Percentiles rank a stretch among this genome's conserved stretches.
These are phyloP conservation scores for Cercospora beticola DNA, from an alignment of 2,329 filamentous ascomycete genomes.

Conservation along the genomic window DNA sequence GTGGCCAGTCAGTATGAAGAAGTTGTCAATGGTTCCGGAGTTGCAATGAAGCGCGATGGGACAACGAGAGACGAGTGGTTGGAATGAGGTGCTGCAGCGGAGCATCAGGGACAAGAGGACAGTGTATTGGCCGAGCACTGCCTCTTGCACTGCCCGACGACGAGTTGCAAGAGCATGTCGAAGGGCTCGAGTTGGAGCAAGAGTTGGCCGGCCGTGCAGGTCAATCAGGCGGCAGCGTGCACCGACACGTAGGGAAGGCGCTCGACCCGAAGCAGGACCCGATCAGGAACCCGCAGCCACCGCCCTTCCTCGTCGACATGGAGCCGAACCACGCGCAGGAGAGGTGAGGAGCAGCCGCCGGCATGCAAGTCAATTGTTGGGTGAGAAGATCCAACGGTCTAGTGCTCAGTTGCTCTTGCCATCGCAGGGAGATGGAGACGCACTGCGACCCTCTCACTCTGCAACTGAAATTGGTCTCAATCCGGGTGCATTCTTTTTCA, in stretches of 20 bases:
- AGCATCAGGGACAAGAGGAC: neutral
- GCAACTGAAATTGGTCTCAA: neutral
- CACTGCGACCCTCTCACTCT: neutral
- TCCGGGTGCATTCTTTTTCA: neutral
- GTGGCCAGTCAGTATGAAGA: conserved; percentile 33
- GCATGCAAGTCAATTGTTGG: neutral
- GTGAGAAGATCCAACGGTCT: neutral
- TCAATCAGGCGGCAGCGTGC: neutral
- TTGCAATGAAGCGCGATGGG: conserved; percentile 31
- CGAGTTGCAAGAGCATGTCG: conserved; percentile 16
- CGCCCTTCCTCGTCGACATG: neutral
- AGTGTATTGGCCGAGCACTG: conserved; percentile 18
- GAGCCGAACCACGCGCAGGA: neutral
- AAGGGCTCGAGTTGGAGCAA: conserved; percentile 3
- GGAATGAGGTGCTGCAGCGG: conserved; percentile 23
- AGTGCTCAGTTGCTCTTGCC: neutral
- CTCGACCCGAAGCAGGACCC: neutral
- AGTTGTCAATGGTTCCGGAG: conserved; percentile 35
- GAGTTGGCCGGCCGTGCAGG: conserved; percentile 6
- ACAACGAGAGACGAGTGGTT: conserved; percentile 27
- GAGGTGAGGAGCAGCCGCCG: neutral
- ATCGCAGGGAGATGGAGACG: neutral
- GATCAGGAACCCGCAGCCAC: neutral
- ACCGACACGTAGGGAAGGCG: conserved; percentile 1
- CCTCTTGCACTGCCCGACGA: conserved; percentile 20